A percentile compares a stretch with the other conserved stretches of the same genome.
These are phyloP conservation scores for Colletotrichum euphorbiae DNA, from an alignment of 2,329 filamentous ascomycete genomes.

Conservation along the genomic window DNA sequence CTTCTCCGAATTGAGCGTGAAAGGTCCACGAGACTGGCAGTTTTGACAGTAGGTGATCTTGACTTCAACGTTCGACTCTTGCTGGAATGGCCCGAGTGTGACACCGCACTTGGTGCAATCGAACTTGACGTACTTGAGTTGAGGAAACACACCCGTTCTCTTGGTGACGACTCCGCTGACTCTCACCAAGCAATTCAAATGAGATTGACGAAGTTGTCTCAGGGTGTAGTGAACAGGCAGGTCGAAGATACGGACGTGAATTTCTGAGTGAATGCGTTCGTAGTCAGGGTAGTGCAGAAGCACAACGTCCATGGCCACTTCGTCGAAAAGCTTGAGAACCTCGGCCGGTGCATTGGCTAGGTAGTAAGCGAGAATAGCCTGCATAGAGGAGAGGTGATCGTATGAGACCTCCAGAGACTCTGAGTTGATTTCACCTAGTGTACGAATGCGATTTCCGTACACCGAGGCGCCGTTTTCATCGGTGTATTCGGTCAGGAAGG, in stretches of 20 bases:
- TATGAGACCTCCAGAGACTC: conserved; percentile 97
- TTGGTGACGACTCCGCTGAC: conserved; percentile 96
- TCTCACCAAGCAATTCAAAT: conserved; percentile 94
- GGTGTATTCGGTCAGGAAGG: conserved; percentile 95
- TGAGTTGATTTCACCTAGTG: conserved; percentile 95
- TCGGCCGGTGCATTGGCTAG: conserved; percentile 95
- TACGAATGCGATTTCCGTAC: conserved; percentile 93
- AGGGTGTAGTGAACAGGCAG: conserved; percentile 95
- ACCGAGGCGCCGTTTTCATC: conserved; percentile 91
- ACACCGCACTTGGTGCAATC: conserved; percentile 94
- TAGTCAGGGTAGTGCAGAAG: conserved; percentile 98
- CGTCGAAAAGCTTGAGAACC: conserved; percentile 94
- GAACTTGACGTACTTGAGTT: conserved; percentile 98
- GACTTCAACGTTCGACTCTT: conserved; percentile 96
- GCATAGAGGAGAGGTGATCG: conserved; percentile 88
- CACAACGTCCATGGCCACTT: conserved; percentile 96
- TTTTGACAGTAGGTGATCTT: conserved; percentile 97
- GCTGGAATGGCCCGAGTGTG: conserved; percentile 94
- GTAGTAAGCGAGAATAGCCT: conserved; percentile 95
- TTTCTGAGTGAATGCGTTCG: conserved; percentile 96
- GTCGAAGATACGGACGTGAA: conserved; percentile 96
- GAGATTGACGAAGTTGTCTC: conserved; percentile 92
- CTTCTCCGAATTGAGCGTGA: conserved; percentile 95
- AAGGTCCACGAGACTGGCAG: conserved; percentile 94
- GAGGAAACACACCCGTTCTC: conserved; percentile 94